Conservation (phyloP, 225 moss, liverwort and hornwort species). For the Sphagnum tenellum region DNA sequence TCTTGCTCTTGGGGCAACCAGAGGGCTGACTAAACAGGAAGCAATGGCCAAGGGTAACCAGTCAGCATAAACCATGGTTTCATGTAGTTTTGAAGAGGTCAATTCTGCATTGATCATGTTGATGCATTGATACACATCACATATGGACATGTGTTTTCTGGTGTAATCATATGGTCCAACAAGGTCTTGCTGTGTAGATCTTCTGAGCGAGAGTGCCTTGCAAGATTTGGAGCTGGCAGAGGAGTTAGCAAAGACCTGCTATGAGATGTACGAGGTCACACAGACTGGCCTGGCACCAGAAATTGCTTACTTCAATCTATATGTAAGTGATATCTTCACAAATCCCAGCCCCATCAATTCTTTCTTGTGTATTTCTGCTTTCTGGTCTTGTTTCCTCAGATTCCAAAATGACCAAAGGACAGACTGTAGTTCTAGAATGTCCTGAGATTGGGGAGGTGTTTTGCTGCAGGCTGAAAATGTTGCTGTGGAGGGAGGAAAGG, state of each 20-base stretch:
- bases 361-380: neutral
- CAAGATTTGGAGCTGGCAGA: conserved; percentile 82
- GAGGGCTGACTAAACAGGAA: conserved; percentile 60
- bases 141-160: no score
- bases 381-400: neutral
- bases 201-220: conserved; percentile 61
- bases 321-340: conserved; percentile 35
- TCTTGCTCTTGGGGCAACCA: conserved; percentile 87
- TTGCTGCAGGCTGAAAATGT: conserved; percentile 24
- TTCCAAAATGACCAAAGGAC: no score
- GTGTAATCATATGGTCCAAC: no score
- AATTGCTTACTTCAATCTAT: conserved; percentile 80
- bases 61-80: neutral
- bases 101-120: no score
- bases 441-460: neutral
- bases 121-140: no score
- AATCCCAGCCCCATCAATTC: neutral
- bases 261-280: conserved; percentile 91
- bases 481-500: conserved; percentile 54
- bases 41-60: conserved; percentile 55
- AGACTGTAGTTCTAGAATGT: neutral
- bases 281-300: conserved; percentile 92
- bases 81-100: no score
- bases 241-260: conserved; percentile 84
- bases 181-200: conserved; percentile 17